Evolutionary conservation across 2,329 filamentous ascomycete genomes (phyloP), one percentile per base, ranked within the genome.

Genomic region (Pseudocercospora musae): DNA sequence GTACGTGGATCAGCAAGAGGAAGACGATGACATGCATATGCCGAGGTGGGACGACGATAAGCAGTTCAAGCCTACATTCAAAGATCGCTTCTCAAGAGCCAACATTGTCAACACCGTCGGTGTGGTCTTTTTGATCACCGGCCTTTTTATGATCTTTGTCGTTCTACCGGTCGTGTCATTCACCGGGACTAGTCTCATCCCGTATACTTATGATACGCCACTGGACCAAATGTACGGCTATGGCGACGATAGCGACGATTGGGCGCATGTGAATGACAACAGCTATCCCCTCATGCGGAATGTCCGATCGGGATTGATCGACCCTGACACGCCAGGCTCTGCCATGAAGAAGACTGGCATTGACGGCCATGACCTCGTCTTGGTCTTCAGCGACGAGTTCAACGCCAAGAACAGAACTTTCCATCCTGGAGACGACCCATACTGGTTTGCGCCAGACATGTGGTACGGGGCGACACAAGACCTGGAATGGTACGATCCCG

Each of bases 311-410:
- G 76, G 77, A 2, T 72, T 85, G 33, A 81, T 85, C 44, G 83
- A 85, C 65, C 80, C 79, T 1, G 80, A 82, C 57, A 85, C 83
- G 0, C 83, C 82, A 3, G 57, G 74, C 3, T 72, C 68, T 33
- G 82, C 77, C 15, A 80, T 74, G 72, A 81, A 75, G 0, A 77
- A 78, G 60, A 78, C 71, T 23, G 79, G 80, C 10, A 74, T 81
- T 23, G 76, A 81, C 61, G 79, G 79, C 7, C 77, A 80, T 29
- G 75, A 76, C 4, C 73, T 82, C 31, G 76, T 79, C 11, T 69
- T 85, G 2, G 82, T 85, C 0, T 85, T 85, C 68, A 84, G 82
- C 62, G 83, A 85, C 62, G 83, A 85, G 64, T 85, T 85, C 72
- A 84, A 84, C 63, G 73, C 77, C 8, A 72, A 79, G 42, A 81